Evolutionary conservation across 176 grass and related monocot species (phyloP), one percentile per base, ranked within the genome.

Genomic region (Thinopyrum elongatum): DNA sequence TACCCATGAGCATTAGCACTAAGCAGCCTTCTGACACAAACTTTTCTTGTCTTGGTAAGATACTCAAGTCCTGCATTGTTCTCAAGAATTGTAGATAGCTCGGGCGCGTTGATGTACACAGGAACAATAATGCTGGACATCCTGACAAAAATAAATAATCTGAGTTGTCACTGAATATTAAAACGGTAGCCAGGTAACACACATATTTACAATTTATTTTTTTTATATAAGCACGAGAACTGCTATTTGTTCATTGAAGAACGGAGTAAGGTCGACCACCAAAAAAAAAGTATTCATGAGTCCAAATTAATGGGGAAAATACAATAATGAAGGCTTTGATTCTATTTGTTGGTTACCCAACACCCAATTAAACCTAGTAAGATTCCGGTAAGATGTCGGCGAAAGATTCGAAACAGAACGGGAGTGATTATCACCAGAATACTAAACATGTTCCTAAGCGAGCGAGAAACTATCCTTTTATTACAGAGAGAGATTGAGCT

Each of bases 41-140:
- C 67, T 38, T 70, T 35, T 70, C 33, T 38, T n/a, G 33, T 38
- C 67, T 70, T 70, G 8, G 31, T 70, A 36, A 38, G 28, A 19
- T n/a, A 70, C 34, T 70, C 33, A 0, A 36, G 33, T 19, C 67
- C 67, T 70, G 67, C 67, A 70, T 70, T 38, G 19, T 70, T 70
- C 67, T 70, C 33, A 11, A 70, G 67, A 35, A 70, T 70, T n/a
- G 33, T 70, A 8, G 19, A 34, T n/a, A 70, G 33, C 67, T 38
- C 19, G 19, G 67, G 67, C 9, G 17, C 33, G 0, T 1, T 38
- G 9, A 70, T 38, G 67, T n/a, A 70, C 33, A 70, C 67, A 36
- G 67, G 67, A 70, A 70, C 67, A 70, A 70, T 70, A 21, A 70
- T 36, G 67, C 19, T 70, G 33, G 67, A 38, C 67, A 70, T 70